A percentile compares a stretch with the other conserved stretches of the same genome.
Evolutionary conservation across 768 basidiomycete genomes (phyloP).

Genomic region (Kwoniella mangroviensis): DNA sequence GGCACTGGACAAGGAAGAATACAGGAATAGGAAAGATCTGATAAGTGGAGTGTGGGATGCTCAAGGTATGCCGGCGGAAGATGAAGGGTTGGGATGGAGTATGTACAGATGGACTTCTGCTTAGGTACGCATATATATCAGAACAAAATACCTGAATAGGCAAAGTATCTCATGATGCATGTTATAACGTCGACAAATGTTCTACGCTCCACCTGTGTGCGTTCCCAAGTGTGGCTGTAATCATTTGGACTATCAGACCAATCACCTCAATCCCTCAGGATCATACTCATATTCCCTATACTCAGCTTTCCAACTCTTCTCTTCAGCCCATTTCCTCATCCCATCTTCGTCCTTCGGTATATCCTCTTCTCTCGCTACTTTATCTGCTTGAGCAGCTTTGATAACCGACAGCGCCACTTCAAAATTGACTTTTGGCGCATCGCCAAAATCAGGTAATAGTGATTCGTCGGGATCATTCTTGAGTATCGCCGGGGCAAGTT

Average conservation of each 20-base stretch:
- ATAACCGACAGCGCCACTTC: constrained; percentile 83
- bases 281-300: constrained; percentile 72
- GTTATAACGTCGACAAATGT: no score
- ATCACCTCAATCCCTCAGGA: constrained; percentile 60
- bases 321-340: constrained; percentile 62
- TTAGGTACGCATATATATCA: no score
- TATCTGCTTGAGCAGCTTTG: constrained; percentile 76
- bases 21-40: constrained; percentile 27
- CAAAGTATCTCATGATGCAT: no score
- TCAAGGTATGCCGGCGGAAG: constrained; percentile 16
- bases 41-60: constrained; percentile 28
- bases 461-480: constrained; percentile 68
- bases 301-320: constrained; percentile 70
- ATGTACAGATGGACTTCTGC: constrained; percentile 51
- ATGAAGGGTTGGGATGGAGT: constrained; percentile 44
- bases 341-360: constrained; percentile 38
- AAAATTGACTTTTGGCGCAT: constrained; percentile 68
- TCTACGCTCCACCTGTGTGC: no score
- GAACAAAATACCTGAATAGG: no score
- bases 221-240: no score
- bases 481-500: constrained; percentile 73
- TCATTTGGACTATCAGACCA: no score
- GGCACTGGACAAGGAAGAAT: constrained; percentile 66
- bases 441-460: constrained; percentile 69
- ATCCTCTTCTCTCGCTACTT: constrained; percentile 63